Evolutionary conservation across 495 filamentous ascomycete species (phyloP), one percentile per base, ranked within the genome.

Genomic region (Halenospora varia): DNA sequence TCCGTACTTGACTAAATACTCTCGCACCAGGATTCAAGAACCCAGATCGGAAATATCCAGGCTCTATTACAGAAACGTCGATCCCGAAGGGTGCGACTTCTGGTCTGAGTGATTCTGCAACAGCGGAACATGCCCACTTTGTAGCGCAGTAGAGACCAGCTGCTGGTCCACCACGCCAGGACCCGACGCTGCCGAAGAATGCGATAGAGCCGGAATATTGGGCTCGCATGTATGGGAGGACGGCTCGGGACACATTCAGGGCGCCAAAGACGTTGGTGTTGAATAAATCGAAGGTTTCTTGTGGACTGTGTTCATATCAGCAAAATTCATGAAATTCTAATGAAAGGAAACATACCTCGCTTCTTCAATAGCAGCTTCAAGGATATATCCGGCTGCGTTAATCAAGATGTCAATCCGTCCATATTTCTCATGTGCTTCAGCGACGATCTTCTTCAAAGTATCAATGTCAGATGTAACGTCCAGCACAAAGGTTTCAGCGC

Each of bases 241-340:
- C 65, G 0, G 79, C 76, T 13, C 73, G 70, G 35, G 71, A 69
- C 0, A 79, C 56, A 25, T 66, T 67, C 19, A 82, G 44, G 10
- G 68, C 56, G 20, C 73, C 73, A 59, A 82, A 70, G 46, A 81
- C 69, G 51, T 82, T 82, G 44, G 68, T 72, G 54, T 71, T 66
- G 62, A 73, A 76, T 44, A 70, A 61, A 10, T 62, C 60, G 15
- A 59, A 53, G 24, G 72, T 57, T 13, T 71, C 65, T 1, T 67
- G 61, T 10, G 64, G 52, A 22, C 72, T 75, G 41, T 41, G 22
- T 17, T 19, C 50, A 3, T n/a, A 25, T 46, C 40, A 25, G 25
- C 6, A 29, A 58, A 55, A 62, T 35, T 19, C 22, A 17, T 25
- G 49, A 29, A 20, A 25, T n/a, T 29, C n/a, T n/a, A 18, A 11